A percentile compares a stretch with the other conserved stretches of the same genome.
phyloP scores from a whole-genome alignment of 2,329 filamentous ascomycete genomes.

The Nemania sp. region DNA sequence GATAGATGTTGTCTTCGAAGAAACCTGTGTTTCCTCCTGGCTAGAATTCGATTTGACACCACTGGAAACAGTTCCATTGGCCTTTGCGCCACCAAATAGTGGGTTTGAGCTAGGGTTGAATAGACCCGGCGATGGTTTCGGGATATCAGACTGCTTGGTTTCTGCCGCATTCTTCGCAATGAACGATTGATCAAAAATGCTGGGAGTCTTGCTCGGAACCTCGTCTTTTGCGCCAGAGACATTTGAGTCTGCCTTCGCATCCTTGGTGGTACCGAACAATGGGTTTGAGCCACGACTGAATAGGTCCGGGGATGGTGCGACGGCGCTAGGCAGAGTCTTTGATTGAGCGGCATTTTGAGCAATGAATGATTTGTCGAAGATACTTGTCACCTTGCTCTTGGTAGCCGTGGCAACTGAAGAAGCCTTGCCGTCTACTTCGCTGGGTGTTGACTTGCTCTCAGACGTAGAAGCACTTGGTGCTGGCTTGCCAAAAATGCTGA shows the following conservation, averaged over 20 bases:
- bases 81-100: constrained; percentile 23
- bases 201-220: constrained; percentile 17
- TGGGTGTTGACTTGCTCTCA: constrained; percentile 15
- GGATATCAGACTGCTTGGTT: constrained; percentile 23
- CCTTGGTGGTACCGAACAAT: constrained; percentile 15
- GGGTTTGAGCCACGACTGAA: constrained; percentile 32
- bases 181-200: constrained; percentile 25
- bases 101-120: constrained; percentile 33
- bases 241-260: neutral
- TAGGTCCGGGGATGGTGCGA: constrained; percentile 26
- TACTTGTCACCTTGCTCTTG: constrained; percentile 15
- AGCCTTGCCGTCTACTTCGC: constrained; percentile 2
- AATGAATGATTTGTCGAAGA: constrained; percentile 25
- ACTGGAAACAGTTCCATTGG: constrained; percentile 35
- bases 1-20: neutral
- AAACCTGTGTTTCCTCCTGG: constrained; percentile 35
- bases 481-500: constrained; percentile 17
- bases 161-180: constrained; percentile 24
- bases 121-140: constrained; percentile 27
- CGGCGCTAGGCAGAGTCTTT: constrained; percentile 21
- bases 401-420: neutral
- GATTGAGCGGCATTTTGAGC: constrained; percentile 21
- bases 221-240: too few species aligned
- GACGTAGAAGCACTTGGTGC: neutral
- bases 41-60: constrained; percentile 45